Percentiles rank a stretch among this genome's conserved stretches.
phyloP scores from a whole-genome alignment of 139 green algal species.

The Mesostigma viride region DNA sequence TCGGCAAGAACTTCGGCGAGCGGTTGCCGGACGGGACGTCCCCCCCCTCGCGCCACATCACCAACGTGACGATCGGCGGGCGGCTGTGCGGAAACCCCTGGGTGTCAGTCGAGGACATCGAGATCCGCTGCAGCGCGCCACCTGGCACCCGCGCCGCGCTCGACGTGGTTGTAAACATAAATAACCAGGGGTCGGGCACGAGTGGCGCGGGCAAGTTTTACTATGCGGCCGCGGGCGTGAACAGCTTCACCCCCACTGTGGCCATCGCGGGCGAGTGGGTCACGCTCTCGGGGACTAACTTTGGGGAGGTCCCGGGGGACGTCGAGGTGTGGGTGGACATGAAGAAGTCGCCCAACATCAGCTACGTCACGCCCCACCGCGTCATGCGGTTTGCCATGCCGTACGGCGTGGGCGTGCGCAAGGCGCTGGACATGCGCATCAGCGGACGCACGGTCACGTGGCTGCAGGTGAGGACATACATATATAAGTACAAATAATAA shows the following conservation, averaged over 20 bases:
- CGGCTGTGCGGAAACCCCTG: not conserved
- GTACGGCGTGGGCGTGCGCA: not conserved
- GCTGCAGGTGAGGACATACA: too few relatives aligned
- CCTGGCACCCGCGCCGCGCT: not conserved
- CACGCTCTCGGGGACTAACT: not conserved
- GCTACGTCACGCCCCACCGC: too few relatives aligned
- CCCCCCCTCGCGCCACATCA: not conserved
- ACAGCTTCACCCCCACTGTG: not conserved
- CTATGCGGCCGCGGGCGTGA: not conserved
- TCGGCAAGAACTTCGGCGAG: not conserved
- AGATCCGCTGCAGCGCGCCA: constrained; percentile 1
- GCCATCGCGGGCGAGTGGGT: not conserved
- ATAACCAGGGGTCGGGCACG: not conserved
- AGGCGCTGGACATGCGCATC: too few relatives aligned
- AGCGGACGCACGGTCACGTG: too few relatives aligned
- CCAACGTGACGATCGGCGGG: not conserved
- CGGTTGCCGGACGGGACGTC: too few relatives aligned
- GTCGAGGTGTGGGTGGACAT: not conserved
- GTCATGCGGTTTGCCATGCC: too few relatives aligned
- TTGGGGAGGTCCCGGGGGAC: not conserved
- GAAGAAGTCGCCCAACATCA: too few relatives aligned
- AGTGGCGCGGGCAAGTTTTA: not conserved
- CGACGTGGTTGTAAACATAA: not conserved
- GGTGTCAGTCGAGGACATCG: constrained; percentile 10
- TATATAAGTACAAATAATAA: too few relatives aligned